phyloP scores from a whole-genome alignment of 768 basidiomycete species.

The Mycena polygramma region DNA sequence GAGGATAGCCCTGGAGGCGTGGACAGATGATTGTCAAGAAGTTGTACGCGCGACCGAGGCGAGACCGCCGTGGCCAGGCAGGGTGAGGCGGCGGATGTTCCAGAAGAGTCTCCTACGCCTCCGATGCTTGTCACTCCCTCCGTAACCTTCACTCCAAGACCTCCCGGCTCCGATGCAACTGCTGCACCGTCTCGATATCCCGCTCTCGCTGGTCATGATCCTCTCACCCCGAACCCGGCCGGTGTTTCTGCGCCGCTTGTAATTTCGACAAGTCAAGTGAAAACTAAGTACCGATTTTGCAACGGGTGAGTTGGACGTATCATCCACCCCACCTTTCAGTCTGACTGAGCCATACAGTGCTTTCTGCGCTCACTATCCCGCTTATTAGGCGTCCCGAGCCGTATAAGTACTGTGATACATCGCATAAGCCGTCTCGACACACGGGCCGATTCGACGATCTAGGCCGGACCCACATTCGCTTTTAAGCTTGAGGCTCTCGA shows the following conservation, averaged over 20 bases:
- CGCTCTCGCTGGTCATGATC: constrained; percentile 49
- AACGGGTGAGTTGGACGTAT: no score
- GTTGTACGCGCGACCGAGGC: constrained; percentile 67
- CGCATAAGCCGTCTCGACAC: no score
- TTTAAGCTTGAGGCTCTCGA: no score
- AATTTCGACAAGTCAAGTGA: not conserved
- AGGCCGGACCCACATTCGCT: no score
- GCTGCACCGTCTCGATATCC: constrained; percentile 42
- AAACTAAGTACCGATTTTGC: not conserved
- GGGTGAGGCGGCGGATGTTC: constrained; percentile 39
- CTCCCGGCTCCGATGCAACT: constrained; percentile 66
- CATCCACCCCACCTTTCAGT: no score
- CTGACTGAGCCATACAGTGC: no score
- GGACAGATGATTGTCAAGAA: constrained; percentile 70
- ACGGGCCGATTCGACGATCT: no score
- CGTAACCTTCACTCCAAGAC: constrained; percentile 69
- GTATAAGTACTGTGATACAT: no score
- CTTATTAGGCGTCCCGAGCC: no score
- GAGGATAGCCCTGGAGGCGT: constrained; percentile 62
- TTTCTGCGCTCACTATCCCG: no score
- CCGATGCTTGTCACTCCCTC: constrained; percentile 56
- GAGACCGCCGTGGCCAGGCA: constrained; percentile 41
- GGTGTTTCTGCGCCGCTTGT: constrained; percentile 3
- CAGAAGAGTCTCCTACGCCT: constrained; percentile 22
- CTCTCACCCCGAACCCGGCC: constrained; percentile 43